Percentiles rank a stretch among this genome's conserved stretches.
Evolutionary conservation across 2,329 filamentous ascomycete genomes (phyloP).

Genomic region (Cryphonectria parasitica): DNA sequence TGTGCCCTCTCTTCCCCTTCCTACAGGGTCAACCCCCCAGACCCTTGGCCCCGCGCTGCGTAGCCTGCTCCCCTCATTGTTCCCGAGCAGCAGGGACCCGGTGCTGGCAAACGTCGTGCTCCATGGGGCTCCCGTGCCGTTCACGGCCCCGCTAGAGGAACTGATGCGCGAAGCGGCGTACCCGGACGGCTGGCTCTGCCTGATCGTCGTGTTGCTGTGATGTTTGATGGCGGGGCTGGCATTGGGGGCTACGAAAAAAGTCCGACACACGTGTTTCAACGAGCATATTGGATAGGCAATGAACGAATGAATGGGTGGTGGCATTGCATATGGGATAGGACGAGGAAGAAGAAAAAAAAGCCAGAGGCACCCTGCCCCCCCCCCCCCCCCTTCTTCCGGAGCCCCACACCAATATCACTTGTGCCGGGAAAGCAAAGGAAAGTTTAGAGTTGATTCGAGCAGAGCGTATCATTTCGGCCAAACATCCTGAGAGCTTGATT

Average conservation of each 20-base stretch:
- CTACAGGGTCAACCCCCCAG: slow-evolving; percentile 41
- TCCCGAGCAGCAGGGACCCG: slow-evolving; percentile 83
- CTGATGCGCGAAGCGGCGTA: slow-evolving; percentile 83
- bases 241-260: background rate
- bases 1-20: background rate
- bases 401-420: background rate
- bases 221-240: background rate
- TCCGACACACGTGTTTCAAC: background rate
- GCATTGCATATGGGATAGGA: background rate
- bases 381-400: too few species aligned
- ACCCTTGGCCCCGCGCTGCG: slow-evolving; percentile 78
- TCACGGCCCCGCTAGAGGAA: slow-evolving; percentile 79
- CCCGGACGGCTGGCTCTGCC: slow-evolving; percentile 87
- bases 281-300: background rate
- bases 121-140: slow-evolving; percentile 83
- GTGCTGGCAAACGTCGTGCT: slow-evolving; percentile 83
- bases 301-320: too few species aligned
- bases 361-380: too few species aligned
- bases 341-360: too few species aligned
- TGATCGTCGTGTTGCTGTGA: slow-evolving; percentile 76
- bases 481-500: slow-evolving; percentile 1
- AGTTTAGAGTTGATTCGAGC: background rate
- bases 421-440: background rate
- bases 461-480: background rate
- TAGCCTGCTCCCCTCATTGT: slow-evolving; percentile 74